phyloP scores from a whole-genome alignment of 2,329 filamentous ascomycete species.

The Penicillium italicum region DNA sequence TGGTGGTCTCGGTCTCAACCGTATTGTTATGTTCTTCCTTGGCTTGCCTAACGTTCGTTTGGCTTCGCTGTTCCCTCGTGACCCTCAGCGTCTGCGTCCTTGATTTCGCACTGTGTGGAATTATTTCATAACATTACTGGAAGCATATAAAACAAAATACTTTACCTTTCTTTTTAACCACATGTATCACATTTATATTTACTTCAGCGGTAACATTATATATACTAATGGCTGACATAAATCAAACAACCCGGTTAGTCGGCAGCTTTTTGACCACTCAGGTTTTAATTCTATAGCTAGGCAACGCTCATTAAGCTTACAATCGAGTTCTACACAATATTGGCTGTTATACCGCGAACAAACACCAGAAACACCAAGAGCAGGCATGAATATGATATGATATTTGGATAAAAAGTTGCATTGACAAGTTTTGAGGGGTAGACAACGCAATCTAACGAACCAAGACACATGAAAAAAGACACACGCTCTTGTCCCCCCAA shows the following conservation, averaged over 20 bases:
- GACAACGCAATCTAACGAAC: slow-evolving; percentile 13
- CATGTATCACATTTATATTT: no score
- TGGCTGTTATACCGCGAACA: neutral
- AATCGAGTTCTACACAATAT: neutral
- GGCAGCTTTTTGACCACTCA: neutral
- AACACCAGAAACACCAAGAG: neutral
- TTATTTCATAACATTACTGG: neutral
- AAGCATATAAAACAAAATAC: slow-evolving; percentile 6
- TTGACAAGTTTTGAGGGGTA: slow-evolving; percentile 13
- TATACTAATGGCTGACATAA: no score
- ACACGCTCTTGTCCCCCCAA: slow-evolving; percentile 13
- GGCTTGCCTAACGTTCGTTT: slow-evolving; percentile 62
- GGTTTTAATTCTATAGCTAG: neutral
- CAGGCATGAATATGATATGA: slow-evolving; percentile 6
- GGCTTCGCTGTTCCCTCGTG: slow-evolving; percentile 61
- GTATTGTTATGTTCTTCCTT: slow-evolving; percentile 65
- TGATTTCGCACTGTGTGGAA: slow-evolving; percentile 18
- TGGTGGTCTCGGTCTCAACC: slow-evolving; percentile 62
- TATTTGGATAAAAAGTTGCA: slow-evolving; percentile 12
- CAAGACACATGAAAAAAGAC: slow-evolving; percentile 11
- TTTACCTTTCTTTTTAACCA: no score
- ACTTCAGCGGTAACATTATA: no score
- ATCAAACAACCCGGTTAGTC: neutral
- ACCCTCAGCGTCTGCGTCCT: slow-evolving; percentile 55
- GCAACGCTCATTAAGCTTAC: neutral